Evolutionary conservation across 176 grass and related monocot species (phyloP).

Genomic region (Chrysopogon serrulatus): DNA sequence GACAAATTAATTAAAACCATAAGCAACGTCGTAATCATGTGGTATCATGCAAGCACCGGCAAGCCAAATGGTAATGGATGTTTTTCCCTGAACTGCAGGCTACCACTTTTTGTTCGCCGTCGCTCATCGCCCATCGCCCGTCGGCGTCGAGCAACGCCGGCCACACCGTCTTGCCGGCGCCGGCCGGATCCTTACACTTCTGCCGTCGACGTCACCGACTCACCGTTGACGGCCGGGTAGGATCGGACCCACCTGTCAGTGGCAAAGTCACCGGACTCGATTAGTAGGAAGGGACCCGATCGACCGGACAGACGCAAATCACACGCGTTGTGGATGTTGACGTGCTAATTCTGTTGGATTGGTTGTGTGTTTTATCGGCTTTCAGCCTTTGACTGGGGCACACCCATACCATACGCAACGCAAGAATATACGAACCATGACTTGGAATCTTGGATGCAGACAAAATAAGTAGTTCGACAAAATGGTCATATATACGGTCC

Average conservation of each 20-base stretch:
- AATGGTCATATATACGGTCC: no score
- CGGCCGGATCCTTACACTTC: no score
- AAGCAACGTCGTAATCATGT: not conserved
- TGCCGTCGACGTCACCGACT: no score
- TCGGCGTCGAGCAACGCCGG: not conserved
- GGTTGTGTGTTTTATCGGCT: not conserved
- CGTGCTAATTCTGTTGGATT: not conserved
- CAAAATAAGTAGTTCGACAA: no score
- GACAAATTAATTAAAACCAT: not conserved
- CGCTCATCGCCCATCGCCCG: no score
- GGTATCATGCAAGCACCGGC: not conserved
- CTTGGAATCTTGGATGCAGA: no score
- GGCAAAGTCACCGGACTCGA: no score
- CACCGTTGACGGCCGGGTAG: no score
- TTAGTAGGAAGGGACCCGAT: no score
- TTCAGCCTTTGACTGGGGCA: not conserved
- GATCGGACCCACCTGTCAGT: no score
- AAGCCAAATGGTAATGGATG: not conserved
- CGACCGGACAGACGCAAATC: no score
- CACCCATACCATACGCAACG: not conserved
- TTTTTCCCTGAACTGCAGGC: constrained; percentile 1
- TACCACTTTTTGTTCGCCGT: not conserved
- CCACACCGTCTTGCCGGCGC: not conserved
- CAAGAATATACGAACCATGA: not conserved
- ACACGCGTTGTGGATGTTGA: not conserved